These are phyloP conservation scores for Exophiala oligosperma DNA, from an alignment of 2,329 filamentous ascomycete genomes.

Conservation along the genomic window DNA sequence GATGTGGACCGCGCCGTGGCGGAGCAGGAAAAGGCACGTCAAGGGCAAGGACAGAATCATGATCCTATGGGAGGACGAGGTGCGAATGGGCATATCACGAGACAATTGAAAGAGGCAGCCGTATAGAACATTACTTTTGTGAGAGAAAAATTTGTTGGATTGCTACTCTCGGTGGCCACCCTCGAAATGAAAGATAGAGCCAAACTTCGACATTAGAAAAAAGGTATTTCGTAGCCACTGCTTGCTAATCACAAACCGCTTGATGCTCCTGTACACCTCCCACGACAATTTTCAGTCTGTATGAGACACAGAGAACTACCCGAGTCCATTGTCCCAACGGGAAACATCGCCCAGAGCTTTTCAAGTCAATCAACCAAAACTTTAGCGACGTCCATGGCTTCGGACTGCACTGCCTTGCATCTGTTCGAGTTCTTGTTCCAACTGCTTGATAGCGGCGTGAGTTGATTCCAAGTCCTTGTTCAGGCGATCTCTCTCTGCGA, in stretches of 20 bases:
- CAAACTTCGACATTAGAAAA: conserved; percentile 22
- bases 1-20: conserved; percentile 27
- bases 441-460: conserved; percentile 69
- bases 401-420: conserved; percentile 89
- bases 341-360: not conserved
- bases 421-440: conserved; percentile 84
- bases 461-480: conserved; percentile 99
- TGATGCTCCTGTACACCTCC: conserved; percentile 15
- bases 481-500: conserved; percentile 94
- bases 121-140: conserved; percentile 5
- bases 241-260: conserved; percentile 14
- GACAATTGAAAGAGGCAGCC: conserved; percentile 24
- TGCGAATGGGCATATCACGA: conserved; percentile 27
- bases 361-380: not conserved
- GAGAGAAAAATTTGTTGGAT: not conserved
- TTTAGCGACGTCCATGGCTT: conserved; percentile 87
- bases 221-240: conserved; percentile 21
- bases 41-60: conserved; percentile 4
- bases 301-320: conserved; percentile 16
- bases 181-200: conserved; percentile 1
- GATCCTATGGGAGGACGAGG: conserved; percentile 30
- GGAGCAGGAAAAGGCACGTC: conserved; percentile 6
- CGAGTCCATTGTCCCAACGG: conserved; percentile 11
- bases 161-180: not conserved
- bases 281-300: conserved; percentile 4